phyloP scores from a whole-genome alignment of 2,329 filamentous ascomycete species.

The Pseudogymnoascus sp. region DNA sequence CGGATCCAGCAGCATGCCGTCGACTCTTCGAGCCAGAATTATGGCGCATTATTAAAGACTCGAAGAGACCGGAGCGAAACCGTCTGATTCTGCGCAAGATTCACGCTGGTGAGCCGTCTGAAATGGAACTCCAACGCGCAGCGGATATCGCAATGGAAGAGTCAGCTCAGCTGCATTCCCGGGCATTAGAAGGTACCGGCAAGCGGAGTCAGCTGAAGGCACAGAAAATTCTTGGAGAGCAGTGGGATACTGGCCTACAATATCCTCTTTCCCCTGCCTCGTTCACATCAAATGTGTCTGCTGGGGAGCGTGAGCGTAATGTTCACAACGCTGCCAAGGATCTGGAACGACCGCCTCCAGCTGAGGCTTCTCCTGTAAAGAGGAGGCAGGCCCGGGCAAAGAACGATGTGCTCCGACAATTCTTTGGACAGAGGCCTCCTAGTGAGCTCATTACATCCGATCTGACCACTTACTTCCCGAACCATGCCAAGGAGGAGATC shows the following conservation, averaged over 20 bases:
- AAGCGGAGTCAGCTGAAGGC: conserved; percentile 79
- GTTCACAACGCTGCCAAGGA: conserved; percentile 51
- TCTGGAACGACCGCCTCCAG: conserved; percentile 46
- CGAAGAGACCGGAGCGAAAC: conserved; percentile 76
- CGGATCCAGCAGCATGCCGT: conserved; percentile 72
- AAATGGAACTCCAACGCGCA: conserved; percentile 77
- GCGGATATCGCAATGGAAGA: conserved; percentile 87
- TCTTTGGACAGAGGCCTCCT: conserved; percentile 85
- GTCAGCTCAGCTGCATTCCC: conserved; percentile 62
- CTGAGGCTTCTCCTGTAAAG: conserved; percentile 30
- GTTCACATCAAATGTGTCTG: conserved; percentile 37
- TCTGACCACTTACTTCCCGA: conserved; percentile 92
- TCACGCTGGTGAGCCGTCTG: conserved; percentile 82
- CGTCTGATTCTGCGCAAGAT: conserved; percentile 86
- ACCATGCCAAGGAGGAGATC: conserved; percentile 88
- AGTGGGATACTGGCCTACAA: conserved; percentile 69
- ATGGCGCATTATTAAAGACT: conserved; percentile 83
- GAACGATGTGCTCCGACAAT: conserved; percentile 61
- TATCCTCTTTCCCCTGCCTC: conserved; percentile 81
- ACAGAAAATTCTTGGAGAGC: conserved; percentile 81
- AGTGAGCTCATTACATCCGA: conserved; percentile 97
- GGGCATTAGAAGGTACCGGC: conserved; percentile 49
- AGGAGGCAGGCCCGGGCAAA: conserved; percentile 33
- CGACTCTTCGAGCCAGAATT: conserved; percentile 80
- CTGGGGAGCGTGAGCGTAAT: conserved; percentile 57